Evolutionary conservation across 208 protist species (phyloP), one percentile per base, ranked within the genome.

Genomic region (Phytomonas sp.): DNA sequence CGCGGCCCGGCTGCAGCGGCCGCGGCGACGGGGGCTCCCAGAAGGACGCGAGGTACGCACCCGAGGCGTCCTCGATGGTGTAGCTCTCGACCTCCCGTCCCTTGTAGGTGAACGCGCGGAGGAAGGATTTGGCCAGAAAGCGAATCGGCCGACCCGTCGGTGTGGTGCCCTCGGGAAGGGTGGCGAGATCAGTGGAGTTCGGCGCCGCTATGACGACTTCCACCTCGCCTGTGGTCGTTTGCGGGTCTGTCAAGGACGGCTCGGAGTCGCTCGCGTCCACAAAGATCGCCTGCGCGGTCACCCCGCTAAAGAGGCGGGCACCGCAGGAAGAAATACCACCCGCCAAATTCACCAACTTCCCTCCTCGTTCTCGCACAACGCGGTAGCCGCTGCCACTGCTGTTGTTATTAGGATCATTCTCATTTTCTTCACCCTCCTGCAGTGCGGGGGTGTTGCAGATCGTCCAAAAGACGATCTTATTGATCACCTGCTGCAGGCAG

Each of bases 51-150:
- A 83, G 69, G 43, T 81, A 88, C 31, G 76, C 75, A n/a, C 90
- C 90, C 1, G 85, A 91, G 32, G 74, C 82, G 56, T 95, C 90
- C 37, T 68, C 76, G 71, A 95, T 83, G n/a, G 72, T 71, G 73
- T 95, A 95, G 74, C 85, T 95, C 56, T 92, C 82, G 56, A 90
- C 86, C n/a, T 67, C 32, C 32, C 72, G 75, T 4, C 80, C 78
- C 60, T 84, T 87, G 74, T 84, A 92, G 30, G 72, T 71, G 76
- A 93, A 91, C 40, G 74, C 64, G 62, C 84, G 85, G 6, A 95
- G 68, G 66, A 84, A 89, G 30, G 76, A 72, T 31, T 81, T 68
- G 0, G 93, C 84, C 28, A 77, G 59, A 68, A 93, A 93, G 26
- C 70, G 75, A 20, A 92, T 30, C 30, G 79, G 76, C 26, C 72